phyloP scores from a whole-genome alignment of 2,329 filamentous ascomycete species.

The Dothideomycetidae sp. region DNA sequence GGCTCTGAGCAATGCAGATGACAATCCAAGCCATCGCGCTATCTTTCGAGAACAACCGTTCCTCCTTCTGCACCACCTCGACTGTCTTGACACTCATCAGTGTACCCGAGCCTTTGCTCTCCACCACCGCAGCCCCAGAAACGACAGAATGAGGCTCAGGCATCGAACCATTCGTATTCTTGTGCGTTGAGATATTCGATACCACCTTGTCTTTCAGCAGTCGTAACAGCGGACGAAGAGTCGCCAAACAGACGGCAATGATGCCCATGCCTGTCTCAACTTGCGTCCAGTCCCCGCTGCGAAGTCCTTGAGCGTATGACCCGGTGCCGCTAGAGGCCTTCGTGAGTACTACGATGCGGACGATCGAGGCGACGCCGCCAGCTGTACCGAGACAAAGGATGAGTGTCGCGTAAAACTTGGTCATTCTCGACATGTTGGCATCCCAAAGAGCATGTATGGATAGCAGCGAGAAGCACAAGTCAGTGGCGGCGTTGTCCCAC shows the following conservation, averaged over 20 bases:
- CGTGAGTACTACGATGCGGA: not conserved
- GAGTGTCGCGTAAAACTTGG: conserved; percentile 1
- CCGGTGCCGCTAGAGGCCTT: conserved; percentile 13
- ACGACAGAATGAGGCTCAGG: no score
- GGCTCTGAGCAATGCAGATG: no score
- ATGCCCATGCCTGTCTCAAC: conserved; percentile 24
- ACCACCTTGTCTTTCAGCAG: not conserved
- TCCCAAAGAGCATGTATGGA: conserved; percentile 25
- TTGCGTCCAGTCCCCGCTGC: conserved; percentile 18
- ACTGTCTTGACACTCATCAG: no score
- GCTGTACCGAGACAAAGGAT: conserved; percentile 1
- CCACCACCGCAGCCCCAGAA: no score
- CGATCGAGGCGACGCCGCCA: not conserved
- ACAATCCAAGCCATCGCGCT: no score
- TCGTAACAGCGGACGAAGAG: conserved; percentile 21
- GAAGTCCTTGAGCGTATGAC: conserved; percentile 16
- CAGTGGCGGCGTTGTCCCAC: conserved; percentile 22
- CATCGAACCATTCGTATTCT: no score
- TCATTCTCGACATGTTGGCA: conserved; percentile 2
- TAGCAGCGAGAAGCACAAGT: conserved; percentile 24
- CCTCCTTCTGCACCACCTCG: no score
- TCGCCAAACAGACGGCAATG: conserved; percentile 21
- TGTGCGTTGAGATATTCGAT: not conserved
- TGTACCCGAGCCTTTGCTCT: no score
- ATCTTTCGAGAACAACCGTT: no score